phyloP scores from a whole-genome alignment of 169 alveolate genomes.

The Cryptosporidium parvum region DNA sequence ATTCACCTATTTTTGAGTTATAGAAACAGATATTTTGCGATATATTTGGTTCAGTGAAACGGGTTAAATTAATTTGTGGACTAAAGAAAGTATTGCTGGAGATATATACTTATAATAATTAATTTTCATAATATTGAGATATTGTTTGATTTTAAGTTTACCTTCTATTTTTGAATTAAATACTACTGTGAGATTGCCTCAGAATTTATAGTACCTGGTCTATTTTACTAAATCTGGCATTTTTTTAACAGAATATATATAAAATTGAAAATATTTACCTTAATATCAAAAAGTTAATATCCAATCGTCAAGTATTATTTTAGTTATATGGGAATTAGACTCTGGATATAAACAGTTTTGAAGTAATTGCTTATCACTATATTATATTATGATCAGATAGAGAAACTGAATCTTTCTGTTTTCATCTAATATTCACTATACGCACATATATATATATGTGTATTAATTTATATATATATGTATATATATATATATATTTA shows the following conservation, averaged over 20 bases:
- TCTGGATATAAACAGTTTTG: neutral
- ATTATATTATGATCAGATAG: conserved; percentile 7
- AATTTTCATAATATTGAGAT: neutral
- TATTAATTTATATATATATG: neutral
- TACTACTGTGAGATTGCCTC: neutral
- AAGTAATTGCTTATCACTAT: neutral
- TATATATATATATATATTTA: neutral
- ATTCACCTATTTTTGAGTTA: neutral
- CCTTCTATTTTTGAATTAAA: neutral
- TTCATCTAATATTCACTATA: neutral
- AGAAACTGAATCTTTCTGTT: neutral
- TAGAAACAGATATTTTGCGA: neutral
- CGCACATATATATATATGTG: neutral
- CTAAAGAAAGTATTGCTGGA: neutral
- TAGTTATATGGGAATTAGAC: neutral
- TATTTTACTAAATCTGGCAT: conserved; percentile 13
- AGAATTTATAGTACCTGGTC: conserved; percentile 6
- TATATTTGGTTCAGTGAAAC: neutral
- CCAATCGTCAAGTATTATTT: neutral
- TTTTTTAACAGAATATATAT: neutral
- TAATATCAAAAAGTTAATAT: neutral
- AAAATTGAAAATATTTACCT: neutral
- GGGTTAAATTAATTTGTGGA: neutral
- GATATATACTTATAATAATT: neutral
- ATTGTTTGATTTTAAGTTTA: neutral